A percentile compares a stretch with the other conserved stretches of the same genome.
These are phyloP conservation scores for Pterulicium gracile DNA, from an alignment of 1,284 basidiomycete species.

Conservation along the genomic window DNA sequence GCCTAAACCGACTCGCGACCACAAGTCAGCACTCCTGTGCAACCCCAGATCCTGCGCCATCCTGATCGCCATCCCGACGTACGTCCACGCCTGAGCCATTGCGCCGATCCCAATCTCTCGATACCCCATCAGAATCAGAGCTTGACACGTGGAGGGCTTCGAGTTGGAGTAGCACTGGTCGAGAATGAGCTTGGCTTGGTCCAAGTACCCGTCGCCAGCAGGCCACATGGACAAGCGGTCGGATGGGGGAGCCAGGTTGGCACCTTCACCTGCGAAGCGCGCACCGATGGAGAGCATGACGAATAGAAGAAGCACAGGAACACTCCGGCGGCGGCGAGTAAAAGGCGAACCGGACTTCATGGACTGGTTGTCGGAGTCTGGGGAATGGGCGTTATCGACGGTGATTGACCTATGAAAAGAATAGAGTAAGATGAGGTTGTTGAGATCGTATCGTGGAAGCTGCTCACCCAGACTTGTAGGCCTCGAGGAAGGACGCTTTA, in stretches of 20 bases:
- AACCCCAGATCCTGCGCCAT: constrained; percentile 85
- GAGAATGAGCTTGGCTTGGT: constrained; percentile 60
- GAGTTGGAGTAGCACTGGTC: constrained; percentile 54
- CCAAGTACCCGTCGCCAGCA: constrained; percentile 67
- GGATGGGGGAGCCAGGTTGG: constrained; percentile 28
- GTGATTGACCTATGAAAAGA: background rate
- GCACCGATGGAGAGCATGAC: constrained; percentile 72
- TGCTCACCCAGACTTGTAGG: constrained; percentile 35
- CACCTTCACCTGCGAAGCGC: constrained; percentile 42
- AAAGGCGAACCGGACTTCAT: constrained; percentile 22
- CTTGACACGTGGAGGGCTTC: constrained; percentile 62
- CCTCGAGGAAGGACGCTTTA: constrained; percentile 57
- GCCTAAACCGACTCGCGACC: constrained; percentile 45
- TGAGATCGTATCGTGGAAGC: constrained; percentile 2
- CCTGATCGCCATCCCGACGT: constrained; percentile 67
- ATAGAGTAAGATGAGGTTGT: constrained; percentile 1
- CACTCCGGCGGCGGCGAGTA: constrained; percentile 29
- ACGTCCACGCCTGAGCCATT: constrained; percentile 81
- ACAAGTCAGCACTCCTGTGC: constrained; percentile 74
- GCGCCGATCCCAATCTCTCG: constrained; percentile 80
- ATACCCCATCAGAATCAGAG: constrained; percentile 70
- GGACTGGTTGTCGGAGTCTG: constrained; percentile 20
- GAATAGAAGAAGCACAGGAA: constrained; percentile 61
- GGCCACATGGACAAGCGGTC: constrained; percentile 63
- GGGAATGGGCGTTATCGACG: constrained; percentile 15